Conservation (phyloP, 139 green algal species). For the Coccomyxa sp. region DNA sequence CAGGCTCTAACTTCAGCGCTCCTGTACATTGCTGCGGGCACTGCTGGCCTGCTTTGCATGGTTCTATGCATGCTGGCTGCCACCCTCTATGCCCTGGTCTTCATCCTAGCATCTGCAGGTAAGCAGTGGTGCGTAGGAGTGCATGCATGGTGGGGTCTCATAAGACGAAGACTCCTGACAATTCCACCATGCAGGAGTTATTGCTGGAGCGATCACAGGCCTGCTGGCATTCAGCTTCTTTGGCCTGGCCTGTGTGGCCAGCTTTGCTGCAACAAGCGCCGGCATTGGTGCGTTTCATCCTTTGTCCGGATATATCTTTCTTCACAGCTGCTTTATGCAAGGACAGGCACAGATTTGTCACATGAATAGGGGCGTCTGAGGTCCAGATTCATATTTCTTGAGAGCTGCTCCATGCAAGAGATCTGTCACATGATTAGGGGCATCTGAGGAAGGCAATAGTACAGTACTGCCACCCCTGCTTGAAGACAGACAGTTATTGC, state of each 20-base stretch:
- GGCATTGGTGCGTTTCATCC: background rate
- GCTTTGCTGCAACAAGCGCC: background rate
- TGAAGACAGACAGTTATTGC: no score
- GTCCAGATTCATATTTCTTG: no score
- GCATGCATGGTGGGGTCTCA: background rate
- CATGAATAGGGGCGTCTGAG: no score
- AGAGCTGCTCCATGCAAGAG: no score
- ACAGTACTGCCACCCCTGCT: no score
- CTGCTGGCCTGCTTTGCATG: background rate
- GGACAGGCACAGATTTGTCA: no score
- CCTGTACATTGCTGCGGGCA: background rate
- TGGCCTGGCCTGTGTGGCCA: background rate
- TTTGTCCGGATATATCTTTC: no score
- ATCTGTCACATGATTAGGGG: no score
- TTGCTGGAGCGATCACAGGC: background rate
- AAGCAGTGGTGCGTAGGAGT: background rate
- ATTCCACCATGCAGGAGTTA: background rate
- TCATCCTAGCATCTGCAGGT: conserved; percentile 2
- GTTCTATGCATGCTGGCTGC: background rate
- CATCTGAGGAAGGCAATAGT: no score
- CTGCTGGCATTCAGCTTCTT: background rate
- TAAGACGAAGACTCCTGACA: background rate
- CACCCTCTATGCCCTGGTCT: background rate
- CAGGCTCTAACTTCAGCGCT: conserved; percentile 5
- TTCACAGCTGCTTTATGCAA: no score